Evolutionary conservation across 805 yeast species (phyloP).

Genomic region (Saccharomycopsis sp.): DNA sequence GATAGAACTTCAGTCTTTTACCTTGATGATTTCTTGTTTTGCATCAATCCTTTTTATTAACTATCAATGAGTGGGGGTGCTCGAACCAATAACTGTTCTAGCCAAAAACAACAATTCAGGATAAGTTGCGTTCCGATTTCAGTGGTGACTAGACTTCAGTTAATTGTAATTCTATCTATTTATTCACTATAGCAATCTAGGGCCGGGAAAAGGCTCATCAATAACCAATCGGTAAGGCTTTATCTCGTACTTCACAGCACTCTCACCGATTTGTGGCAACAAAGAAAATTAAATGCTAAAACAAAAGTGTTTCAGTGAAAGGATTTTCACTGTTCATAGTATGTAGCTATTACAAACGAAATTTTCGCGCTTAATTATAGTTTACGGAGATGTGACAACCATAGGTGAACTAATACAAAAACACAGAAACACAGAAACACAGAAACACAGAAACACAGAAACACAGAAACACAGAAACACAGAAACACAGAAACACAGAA

Average conservation of each 20-base stretch:
- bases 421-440: not conserved
- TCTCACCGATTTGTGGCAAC: not conserved
- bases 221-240: not conserved
- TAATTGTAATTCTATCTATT: not conserved
- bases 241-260: not conserved
- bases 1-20: not conserved
- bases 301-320: not conserved
- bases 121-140: too few relatives aligned
- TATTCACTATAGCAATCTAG: not conserved
- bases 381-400: constrained; percentile 4
- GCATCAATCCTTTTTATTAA: too few relatives aligned
- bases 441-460: not conserved
- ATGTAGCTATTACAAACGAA: not conserved
- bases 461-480: not conserved
- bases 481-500: not conserved
- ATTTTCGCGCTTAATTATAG: not conserved
- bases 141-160: not conserved
- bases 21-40: too few relatives aligned
- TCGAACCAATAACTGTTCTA: not conserved
- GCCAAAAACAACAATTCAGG: too few relatives aligned
- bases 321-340: not conserved
- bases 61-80: not conserved
- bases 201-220: not conserved
- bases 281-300: not conserved
- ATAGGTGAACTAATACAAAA: not conserved